Evolutionary conservation across 2,329 filamentous ascomycete genomes (phyloP), one percentile per base, ranked within the genome.

Genomic region (Fusarium devonianum): DNA sequence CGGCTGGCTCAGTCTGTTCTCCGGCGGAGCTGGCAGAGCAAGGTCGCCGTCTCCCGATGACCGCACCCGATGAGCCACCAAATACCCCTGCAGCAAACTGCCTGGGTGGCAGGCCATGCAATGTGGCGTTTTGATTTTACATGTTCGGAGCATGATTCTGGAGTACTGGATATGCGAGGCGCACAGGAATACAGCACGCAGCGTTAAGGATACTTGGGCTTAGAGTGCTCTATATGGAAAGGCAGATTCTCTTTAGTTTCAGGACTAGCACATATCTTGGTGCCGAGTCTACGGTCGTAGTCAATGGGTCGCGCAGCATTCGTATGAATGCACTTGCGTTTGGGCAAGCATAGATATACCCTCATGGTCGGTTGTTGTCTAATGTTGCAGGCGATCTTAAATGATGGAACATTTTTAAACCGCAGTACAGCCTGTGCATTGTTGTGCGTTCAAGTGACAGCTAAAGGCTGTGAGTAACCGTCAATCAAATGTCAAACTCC

Each of bases 1-100:
- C 9, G 67, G 69, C 23, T 76, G 75, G 74, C 56, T 78, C 10
- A 65, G 64, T 34, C 49, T 72, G 23, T 61, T 78, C n/a, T 72
- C 73, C 9, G 65, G 60, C 43, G 69, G 61, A 35, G 46, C 65
- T 12, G 50, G 49, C n/a, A 43, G 58, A 28, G 41, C 45, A 5
- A 60, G 59, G 23, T 67, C 58, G 4, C 64, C 53, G 18, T 62
- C 63, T 8, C 61, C 64, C 4, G 65, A 67, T 35, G 65, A 66
- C 33, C 62, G 68, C 11, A 52, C 29, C 36, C 57, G 57, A 49
- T 66, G 16, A 56, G 36, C 17, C 34, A 17, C 19, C 10, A 19
- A n/a, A 40, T 25, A 36, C 18, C 23, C 12, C 34, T 19, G 25
- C 34, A 16, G 35, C 51, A 13, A 9, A 39, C n/a, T 29, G 30